These are phyloP conservation scores for Penicillium sumatraense DNA, from an alignment of 2,329 filamentous ascomycete species.

Conservation along the genomic window DNA sequence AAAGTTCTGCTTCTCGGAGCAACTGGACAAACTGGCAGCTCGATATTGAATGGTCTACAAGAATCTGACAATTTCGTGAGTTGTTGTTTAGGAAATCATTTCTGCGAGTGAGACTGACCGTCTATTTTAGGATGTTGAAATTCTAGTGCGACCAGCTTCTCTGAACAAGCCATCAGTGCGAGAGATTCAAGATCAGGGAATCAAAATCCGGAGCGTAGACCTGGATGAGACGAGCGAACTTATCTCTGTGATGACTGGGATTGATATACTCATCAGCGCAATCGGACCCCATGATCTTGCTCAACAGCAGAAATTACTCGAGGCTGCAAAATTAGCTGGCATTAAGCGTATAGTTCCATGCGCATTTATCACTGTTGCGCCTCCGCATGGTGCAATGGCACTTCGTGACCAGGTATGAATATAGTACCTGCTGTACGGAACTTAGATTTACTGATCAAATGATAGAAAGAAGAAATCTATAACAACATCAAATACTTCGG, in stretches of 20 bases:
- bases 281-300: conserved; percentile 32
- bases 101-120: background rate
- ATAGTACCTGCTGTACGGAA: no score
- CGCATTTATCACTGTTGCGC: conserved; percentile 44
- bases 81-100: background rate
- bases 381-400: conserved; percentile 40
- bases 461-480: conserved; percentile 53
- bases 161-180: conserved; percentile 39
- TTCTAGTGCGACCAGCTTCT: conserved; percentile 49
- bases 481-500: conserved; percentile 48
- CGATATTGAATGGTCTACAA: conserved; percentile 30
- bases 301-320: conserved; percentile 33
- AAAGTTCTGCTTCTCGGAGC: conserved; percentile 32
- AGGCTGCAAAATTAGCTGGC: conserved; percentile 50
- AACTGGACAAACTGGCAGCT: conserved; percentile 32
- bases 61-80: conserved; percentile 26
- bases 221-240: conserved; percentile 17
- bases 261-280: conserved; percentile 47
- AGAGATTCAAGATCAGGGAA: background rate
- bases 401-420: conserved; percentile 35
- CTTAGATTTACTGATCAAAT: background rate
- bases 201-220: background rate
- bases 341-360: conserved; percentile 55
- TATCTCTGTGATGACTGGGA: conserved; percentile 22
- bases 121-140: conserved; percentile 51